Evolutionary conservation across 192 early-diverging fungal species (phyloP).

Genomic region (Gigaspora rosea): DNA sequence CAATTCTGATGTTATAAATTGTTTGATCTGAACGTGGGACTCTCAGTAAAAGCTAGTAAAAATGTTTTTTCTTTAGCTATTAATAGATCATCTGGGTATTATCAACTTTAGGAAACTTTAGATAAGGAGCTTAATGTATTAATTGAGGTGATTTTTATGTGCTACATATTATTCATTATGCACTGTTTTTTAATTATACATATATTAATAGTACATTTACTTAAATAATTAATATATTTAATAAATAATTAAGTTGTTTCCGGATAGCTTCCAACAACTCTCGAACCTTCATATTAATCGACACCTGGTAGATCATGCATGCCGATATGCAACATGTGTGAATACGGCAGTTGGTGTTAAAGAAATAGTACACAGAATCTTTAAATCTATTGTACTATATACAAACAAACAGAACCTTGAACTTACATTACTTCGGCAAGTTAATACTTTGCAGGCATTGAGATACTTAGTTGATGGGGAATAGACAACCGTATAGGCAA

Average conservation of each 20-base stretch:
- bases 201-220: too few relatives aligned
- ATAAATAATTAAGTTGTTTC: neutral
- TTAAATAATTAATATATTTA: neutral
- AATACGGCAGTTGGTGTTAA: neutral
- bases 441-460: neutral
- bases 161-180: neutral
- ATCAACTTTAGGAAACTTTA: neutral
- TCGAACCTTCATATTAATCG: neutral
- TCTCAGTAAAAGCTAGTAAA: neutral
- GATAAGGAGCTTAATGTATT: neutral
- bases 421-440: neutral
- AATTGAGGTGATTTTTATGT: neutral
- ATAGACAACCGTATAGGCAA: too few relatives aligned
- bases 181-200: neutral
- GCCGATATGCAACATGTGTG: neutral
- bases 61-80: neutral
- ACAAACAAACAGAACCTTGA: neutral
- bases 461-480: neutral
- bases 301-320: neutral
- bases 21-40: neutral
- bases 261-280: neutral
- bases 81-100: neutral
- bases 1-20: neutral
- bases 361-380: neutral
- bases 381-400: neutral